A percentile compares a stretch with the other conserved stretches of the same genome.
phyloP scores from a whole-genome alignment of 805 yeast genomes.

The Maudiozyma bulderi region DNA sequence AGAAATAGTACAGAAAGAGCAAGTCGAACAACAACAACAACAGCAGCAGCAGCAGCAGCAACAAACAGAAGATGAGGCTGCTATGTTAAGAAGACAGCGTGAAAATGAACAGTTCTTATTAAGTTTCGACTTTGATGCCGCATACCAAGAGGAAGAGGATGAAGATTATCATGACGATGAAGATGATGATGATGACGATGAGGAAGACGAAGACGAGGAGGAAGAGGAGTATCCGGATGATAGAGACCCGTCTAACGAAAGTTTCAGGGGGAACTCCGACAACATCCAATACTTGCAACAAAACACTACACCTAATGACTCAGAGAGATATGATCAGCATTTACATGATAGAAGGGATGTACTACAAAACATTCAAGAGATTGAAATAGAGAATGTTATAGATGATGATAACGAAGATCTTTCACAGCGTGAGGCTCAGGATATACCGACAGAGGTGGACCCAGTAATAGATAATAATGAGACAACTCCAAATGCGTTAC shows the following conservation, averaged over 20 bases:
- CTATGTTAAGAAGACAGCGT: background rate
- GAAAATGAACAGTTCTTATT: constrained; percentile 3
- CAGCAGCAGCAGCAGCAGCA: constrained; percentile 10
- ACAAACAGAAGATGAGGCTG: background rate
- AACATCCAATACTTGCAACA: no score
- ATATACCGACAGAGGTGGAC: background rate
- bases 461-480: background rate
- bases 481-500: background rate
- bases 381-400: constrained; percentile 2
- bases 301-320: background rate
- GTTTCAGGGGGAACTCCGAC: no score
- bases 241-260: no score
- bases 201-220: constrained; percentile 3
- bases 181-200: constrained; percentile 10
- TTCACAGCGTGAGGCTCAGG: background rate
- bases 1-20: constrained; percentile 17
- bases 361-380: constrained; percentile 3
- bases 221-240: constrained; percentile 2
- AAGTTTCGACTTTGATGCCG: constrained; percentile 3
- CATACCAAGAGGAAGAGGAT: constrained; percentile 5
- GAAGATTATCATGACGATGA: constrained; percentile 9
- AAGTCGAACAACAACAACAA: constrained; percentile 6
- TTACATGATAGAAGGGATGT: background rate
- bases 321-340: background rate
- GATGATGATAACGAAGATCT: constrained; percentile 1